These are phyloP conservation scores for Skeletonema costatum DNA, from an alignment of 108 stramenopile species.

Conservation along the genomic window DNA sequence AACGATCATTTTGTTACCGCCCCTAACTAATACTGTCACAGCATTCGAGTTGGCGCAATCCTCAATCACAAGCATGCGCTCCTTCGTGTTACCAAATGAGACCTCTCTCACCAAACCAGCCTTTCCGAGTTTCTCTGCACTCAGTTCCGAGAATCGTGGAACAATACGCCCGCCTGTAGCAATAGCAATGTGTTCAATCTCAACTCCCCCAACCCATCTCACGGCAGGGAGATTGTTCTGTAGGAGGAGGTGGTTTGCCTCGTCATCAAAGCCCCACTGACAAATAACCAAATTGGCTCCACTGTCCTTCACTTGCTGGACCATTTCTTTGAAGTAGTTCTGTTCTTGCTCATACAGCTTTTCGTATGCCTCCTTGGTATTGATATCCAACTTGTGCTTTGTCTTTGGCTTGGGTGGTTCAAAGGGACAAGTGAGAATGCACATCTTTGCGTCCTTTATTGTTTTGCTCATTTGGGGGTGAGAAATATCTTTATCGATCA, in stretches of 20 bases:
- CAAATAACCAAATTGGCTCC: constrained; percentile 97
- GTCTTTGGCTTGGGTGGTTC: constrained; percentile 99
- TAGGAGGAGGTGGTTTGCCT: constrained; percentile 96
- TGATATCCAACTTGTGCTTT: constrained; percentile 99
- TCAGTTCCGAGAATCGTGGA: constrained; percentile 94
- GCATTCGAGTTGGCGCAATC: constrained; percentile 96
- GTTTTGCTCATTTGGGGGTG: constrained; percentile 97
- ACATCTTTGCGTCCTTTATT: constrained; percentile 93
- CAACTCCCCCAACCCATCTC: constrained; percentile 98
- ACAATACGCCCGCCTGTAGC: constrained; percentile 99
- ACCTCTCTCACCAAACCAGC: constrained; percentile 95
- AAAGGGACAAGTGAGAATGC: constrained; percentile 98
- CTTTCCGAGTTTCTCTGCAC: constrained; percentile 93
- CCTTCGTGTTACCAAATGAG: constrained; percentile 96
- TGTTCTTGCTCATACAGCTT: constrained; percentile 94
- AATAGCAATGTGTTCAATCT: constrained; percentile 99
- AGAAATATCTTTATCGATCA: constrained; percentile 98
- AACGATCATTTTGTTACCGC: constrained; percentile 99
- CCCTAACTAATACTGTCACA: constrained; percentile 97
- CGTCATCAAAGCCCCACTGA: constrained; percentile 99
- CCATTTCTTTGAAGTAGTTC: constrained; percentile 97
- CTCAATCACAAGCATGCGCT: constrained; percentile 96
- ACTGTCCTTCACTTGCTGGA: constrained; percentile 96
- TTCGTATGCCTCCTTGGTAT: constrained; percentile 95
- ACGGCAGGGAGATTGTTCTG: constrained; percentile 94